Conservation (phyloP, 2,329 filamentous ascomycete species). For the Apiospora rasikravindrae region DNA sequence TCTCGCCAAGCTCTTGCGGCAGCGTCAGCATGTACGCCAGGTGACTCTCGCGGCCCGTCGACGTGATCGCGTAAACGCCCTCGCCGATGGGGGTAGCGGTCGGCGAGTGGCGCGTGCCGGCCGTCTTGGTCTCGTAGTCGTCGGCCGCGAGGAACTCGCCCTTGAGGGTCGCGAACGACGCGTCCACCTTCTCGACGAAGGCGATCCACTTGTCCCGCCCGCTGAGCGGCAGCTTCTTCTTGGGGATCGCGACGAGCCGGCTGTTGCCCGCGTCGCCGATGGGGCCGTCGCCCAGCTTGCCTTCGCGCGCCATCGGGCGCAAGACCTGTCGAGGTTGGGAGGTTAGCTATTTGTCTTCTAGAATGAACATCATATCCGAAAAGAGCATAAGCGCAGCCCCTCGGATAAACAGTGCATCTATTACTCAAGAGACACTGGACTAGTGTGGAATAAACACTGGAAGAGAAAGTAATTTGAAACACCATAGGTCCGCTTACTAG, state of each 20-base stretch:
- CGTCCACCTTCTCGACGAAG: conserved; percentile 79
- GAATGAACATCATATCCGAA: too few species aligned
- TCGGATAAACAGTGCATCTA: too few species aligned
- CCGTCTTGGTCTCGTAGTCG: conserved; percentile 79
- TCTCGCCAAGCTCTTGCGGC: conserved; percentile 69
- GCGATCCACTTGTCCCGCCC: conserved; percentile 75
- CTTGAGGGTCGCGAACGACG: conserved; percentile 71
- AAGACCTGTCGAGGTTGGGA: too few species aligned
- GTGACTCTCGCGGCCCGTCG: conserved; percentile 73
- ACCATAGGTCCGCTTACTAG: conserved; percentile 55
- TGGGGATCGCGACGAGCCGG: conserved; percentile 78
- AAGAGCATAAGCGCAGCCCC: too few species aligned
- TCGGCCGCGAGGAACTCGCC: conserved; percentile 70
- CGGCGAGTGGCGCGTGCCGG: conserved; percentile 69
- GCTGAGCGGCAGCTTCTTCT: conserved; percentile 78
- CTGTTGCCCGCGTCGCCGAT: conserved; percentile 63
- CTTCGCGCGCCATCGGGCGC: conserved; percentile 67
- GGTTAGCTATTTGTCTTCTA: too few species aligned
- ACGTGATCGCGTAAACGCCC: conserved; percentile 82
- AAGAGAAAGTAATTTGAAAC: too few species aligned
- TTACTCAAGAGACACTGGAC: too few species aligned
- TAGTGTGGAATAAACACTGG: too few species aligned
- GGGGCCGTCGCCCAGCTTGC: conserved; percentile 63
- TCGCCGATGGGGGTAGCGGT: conserved; percentile 79
- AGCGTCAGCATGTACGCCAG: conserved; percentile 81